Conservation (phyloP, 495 filamentous ascomycete species). For the Diplogelasinospora grovesii region DNA sequence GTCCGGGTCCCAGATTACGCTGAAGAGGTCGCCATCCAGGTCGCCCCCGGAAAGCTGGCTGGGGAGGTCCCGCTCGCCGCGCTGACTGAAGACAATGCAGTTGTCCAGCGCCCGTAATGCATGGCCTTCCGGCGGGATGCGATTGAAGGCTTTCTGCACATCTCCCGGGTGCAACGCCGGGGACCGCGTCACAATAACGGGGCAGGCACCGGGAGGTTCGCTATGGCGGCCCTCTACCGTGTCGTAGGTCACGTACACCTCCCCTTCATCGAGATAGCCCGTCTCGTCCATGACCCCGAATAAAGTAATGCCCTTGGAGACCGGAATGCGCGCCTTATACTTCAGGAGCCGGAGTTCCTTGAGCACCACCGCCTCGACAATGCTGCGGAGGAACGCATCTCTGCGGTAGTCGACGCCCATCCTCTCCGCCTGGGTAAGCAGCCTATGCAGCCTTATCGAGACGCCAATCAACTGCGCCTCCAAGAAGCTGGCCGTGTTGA, state of each 20-base stretch:
- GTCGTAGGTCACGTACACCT: conserved; percentile 56
- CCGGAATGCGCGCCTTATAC: conserved; percentile 64
- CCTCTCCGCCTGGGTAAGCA: conserved; percentile 49
- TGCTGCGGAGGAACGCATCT: conserved; percentile 57
- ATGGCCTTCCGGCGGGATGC: conserved; percentile 48
- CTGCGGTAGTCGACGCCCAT: conserved; percentile 53
- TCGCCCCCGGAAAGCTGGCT: conserved; percentile 74
- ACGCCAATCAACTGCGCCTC: conserved; percentile 48
- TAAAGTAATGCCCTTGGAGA: conserved; percentile 60
- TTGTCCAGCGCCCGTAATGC: conserved; percentile 56
- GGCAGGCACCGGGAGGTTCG: conserved; percentile 12
- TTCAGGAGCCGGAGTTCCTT: conserved; percentile 64
- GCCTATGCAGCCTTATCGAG: conserved; percentile 45
- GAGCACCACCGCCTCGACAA: conserved; percentile 60
- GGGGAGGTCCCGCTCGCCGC: conserved; percentile 65
- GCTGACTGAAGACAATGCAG: conserved; percentile 69
- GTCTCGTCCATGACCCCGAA: conserved; percentile 85
- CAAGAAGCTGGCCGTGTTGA: conserved; percentile 59
- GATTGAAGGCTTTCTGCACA: conserved; percentile 54
- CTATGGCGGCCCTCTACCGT: conserved; percentile 12
- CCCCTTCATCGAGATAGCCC: conserved; percentile 54
- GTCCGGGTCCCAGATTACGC: conserved; percentile 59
- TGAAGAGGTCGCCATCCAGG: conserved; percentile 74
- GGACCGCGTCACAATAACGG: conserved; percentile 56
- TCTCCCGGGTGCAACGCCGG: conserved; percentile 79